Evolutionary conservation across 805 yeast genomes (phyloP).

Genomic region (Schwanniomyces pseudopolymorphus): DNA sequence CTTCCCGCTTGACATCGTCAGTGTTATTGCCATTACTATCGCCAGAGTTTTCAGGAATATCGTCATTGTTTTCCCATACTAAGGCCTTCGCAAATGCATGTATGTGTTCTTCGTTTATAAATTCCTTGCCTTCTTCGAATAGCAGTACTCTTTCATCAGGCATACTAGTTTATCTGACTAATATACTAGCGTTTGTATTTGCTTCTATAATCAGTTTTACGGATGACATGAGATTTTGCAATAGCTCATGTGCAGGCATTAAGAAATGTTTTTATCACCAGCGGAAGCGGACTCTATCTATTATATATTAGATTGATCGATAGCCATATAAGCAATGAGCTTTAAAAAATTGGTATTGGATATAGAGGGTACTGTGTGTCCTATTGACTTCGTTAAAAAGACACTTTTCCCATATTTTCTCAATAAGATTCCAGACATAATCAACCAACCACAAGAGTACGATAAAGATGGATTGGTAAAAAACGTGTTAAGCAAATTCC

Average conservation of each 20-base stretch:
- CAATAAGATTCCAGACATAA: conserved; percentile 41
- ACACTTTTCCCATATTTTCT: conserved; percentile 75
- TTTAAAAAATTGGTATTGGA: conserved; percentile 50
- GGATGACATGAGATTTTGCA: conserved; percentile 2
- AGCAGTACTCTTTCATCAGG: conserved; percentile 2
- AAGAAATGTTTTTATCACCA: neutral
- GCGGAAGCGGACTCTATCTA: neutral
- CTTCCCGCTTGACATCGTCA: neutral
- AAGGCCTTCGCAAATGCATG: conserved; percentile 41
- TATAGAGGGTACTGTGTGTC: conserved; percentile 92
- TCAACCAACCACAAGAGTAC: conserved; percentile 30
- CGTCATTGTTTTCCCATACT: conserved; percentile 33
- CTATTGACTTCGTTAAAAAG: conserved; percentile 85
- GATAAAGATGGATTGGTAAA: conserved; percentile 21
- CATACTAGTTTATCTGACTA: neutral
- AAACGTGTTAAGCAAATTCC: conserved; percentile 45
- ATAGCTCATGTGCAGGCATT: neutral
- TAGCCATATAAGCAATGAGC: neutral
- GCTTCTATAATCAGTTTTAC: neutral
- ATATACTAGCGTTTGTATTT: neutral
- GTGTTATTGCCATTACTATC: too few species aligned
- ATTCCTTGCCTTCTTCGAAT: conserved; percentile 25
- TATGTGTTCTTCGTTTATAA: conserved; percentile 35
- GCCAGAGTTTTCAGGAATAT: conserved; percentile 7
- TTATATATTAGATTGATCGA: too few species aligned